Evolutionary conservation across 2,329 filamentous ascomycete genomes (phyloP).

Genomic region (Penicillium sp.): DNA sequence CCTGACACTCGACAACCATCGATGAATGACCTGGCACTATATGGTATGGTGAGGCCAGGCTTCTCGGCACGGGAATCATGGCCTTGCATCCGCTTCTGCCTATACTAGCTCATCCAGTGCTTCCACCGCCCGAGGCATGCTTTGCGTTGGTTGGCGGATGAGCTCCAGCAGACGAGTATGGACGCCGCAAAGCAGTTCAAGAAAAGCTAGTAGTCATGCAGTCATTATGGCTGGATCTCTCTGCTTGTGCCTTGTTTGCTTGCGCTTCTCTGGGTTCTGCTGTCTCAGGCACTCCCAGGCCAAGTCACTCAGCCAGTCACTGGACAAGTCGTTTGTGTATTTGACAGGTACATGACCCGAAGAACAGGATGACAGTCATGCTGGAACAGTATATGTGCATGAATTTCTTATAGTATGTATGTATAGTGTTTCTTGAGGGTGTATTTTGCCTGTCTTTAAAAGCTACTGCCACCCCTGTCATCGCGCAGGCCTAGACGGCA

Average conservation of each 20-base stretch:
- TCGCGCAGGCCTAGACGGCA: not conserved
- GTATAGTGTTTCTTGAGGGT: not conserved
- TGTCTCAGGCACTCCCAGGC: not conserved
- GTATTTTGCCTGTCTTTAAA: not conserved
- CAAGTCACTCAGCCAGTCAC: slow-evolving; percentile 7
- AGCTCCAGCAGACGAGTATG: not conserved
- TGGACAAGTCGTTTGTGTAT: not conserved
- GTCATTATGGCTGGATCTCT: not conserved
- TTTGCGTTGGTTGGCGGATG: not conserved
- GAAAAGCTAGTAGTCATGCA: not conserved
- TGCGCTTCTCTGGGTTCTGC: not conserved
- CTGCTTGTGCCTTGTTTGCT: not conserved
- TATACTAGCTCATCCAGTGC: not conserved
- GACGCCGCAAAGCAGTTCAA: not conserved
- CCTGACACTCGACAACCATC: not conserved
- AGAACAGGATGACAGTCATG: not conserved
- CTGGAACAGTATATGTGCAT: not conserved
- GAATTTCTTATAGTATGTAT: not conserved
- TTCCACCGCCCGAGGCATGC: not conserved
- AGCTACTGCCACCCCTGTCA: not conserved
- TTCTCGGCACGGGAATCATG: not conserved
- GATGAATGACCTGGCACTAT: no score
- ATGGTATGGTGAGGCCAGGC: not conserved
- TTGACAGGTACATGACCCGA: not conserved
- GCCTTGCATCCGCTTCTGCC: not conserved